Conservation (phyloP, 176 grass and related monocot genomes). For the Oryza glaberrima region DNA sequence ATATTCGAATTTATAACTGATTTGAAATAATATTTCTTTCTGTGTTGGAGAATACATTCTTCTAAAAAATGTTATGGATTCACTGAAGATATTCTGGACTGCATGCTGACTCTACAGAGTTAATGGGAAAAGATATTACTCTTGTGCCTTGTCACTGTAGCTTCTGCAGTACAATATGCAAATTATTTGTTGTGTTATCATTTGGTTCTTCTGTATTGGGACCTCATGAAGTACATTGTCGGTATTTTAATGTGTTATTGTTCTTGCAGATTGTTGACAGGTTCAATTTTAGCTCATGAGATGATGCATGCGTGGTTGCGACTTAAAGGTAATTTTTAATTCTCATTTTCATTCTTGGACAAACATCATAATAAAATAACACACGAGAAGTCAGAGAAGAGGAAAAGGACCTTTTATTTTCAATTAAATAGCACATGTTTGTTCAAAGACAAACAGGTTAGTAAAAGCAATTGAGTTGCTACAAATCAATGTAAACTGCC, state of each 20-base stretch:
- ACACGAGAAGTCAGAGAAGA: neutral
- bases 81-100: neutral
- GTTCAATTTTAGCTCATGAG: conserved; percentile 96
- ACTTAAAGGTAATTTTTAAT: conserved; percentile 68
- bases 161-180: neutral
- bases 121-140: neutral
- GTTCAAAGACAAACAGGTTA: neutral
- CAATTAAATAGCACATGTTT: neutral
- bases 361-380: conserved; percentile 9
- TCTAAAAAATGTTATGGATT: neutral
- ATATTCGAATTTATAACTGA: neutral
- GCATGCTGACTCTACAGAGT: neutral
- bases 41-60: neutral
- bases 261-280: conserved; percentile 81
- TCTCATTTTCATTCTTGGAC: conserved; percentile 14
- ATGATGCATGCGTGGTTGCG: conserved; percentile 99
- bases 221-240: neutral
- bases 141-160: neutral
- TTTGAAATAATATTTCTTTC: conserved; percentile 24
- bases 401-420: conserved; percentile 4
- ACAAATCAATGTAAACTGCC: neutral
- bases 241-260: conserved; percentile 18
- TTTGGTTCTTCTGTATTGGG: neutral
- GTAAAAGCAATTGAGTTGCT: neutral
- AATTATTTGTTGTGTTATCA: neutral